Evolutionary conservation across 148 eudicot genomes (phyloP).

Genomic region (Fagopyrum esculentum): DNA sequence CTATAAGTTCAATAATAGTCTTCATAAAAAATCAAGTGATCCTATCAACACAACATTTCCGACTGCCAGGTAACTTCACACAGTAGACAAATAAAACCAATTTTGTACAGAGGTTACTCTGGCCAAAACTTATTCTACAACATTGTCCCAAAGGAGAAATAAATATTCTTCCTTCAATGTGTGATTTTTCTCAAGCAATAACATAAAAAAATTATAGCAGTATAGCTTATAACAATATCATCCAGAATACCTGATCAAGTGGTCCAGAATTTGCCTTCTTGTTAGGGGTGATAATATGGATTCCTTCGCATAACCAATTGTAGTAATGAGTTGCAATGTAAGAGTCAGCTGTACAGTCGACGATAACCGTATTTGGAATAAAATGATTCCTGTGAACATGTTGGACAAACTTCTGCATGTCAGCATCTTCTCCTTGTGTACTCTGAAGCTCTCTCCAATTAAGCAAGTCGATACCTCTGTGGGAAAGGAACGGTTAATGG

Average conservation of each 20-base stretch:
- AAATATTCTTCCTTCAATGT: not conserved
- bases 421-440: constrained; percentile 69
- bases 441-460: constrained; percentile 71
- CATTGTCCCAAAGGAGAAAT: not conserved
- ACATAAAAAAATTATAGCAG: constrained; percentile 1
- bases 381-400: constrained; percentile 80
- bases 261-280: constrained; percentile 99
- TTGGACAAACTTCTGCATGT: constrained; percentile 70
- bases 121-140: not conserved
- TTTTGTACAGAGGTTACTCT: not conserved
- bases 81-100: not conserved
- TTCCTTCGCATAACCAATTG: constrained; percentile 80
- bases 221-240: not conserved
- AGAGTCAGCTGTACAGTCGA: constrained; percentile 89
- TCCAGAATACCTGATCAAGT: constrained; percentile 69
- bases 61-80: not conserved
- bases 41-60: not conserved
- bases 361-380: constrained; percentile 80
- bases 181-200: not conserved
- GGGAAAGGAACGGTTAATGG: not conserved
- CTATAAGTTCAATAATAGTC: not conserved
- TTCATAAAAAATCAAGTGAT: not conserved
- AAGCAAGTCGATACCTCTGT: constrained; percentile 78
- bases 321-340: constrained; percentile 67
- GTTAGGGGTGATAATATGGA: constrained; percentile 88